A percentile compares a stretch with the other conserved stretches of the same genome.
Conservation (phyloP, 1,284 basidiomycete species). For the Malassezia dermatis region DNA sequence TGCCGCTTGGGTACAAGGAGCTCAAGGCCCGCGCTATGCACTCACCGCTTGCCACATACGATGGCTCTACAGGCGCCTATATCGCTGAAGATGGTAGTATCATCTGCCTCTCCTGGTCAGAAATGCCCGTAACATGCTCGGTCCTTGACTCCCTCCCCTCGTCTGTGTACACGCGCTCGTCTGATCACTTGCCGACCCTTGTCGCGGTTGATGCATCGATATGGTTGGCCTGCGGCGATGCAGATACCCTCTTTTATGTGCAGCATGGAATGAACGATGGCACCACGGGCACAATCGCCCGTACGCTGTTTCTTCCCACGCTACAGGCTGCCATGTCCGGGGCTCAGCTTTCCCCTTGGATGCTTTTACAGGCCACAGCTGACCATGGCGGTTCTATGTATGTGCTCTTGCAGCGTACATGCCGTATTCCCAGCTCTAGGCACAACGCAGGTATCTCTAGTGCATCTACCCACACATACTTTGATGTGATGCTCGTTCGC, state of each 20-base stretch:
- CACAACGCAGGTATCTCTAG: background rate
- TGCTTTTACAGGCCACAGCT: background rate
- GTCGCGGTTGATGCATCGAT: background rate
- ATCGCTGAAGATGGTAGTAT: background rate
- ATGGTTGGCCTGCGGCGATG: background rate
- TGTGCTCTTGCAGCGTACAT: slow-evolving; percentile 2
- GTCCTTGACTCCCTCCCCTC: background rate
- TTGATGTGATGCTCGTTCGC: slow-evolving; percentile 6
- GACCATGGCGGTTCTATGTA: background rate
- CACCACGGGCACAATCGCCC: background rate
- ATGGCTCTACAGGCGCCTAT: background rate
- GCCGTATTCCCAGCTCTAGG: background rate
- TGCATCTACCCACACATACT: background rate
- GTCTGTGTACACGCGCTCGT: background rate
- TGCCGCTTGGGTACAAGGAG: slow-evolving; percentile 10
- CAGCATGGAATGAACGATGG: too few species aligned
- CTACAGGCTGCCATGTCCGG: background rate
- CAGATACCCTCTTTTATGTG: background rate
- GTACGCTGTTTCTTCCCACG: background rate
- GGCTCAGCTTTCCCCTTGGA: background rate
- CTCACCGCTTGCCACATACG: background rate
- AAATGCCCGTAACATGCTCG: background rate
- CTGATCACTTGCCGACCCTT: background rate
- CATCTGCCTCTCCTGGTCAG: background rate
- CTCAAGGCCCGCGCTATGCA: slow-evolving; percentile 12